phyloP scores from a whole-genome alignment of 495 filamentous ascomycete species.

The Trichocladium antarcticum region DNA sequence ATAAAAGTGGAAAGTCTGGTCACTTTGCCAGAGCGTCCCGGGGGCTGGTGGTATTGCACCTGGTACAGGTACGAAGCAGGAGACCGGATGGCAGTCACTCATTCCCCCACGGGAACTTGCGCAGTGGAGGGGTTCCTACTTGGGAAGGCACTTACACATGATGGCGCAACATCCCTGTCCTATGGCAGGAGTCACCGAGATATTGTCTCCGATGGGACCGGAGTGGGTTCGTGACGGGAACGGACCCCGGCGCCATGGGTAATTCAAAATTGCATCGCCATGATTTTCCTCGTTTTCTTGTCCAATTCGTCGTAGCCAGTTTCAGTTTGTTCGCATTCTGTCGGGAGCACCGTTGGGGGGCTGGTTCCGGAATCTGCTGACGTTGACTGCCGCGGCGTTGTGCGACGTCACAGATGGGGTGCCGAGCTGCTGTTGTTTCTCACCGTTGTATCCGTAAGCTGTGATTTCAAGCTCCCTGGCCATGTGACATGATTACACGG shows the following conservation, averaged over 20 bases:
- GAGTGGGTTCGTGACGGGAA: conserved; percentile 4
- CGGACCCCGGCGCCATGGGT: background rate
- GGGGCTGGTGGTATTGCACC: background rate
- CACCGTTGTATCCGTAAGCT: too few species aligned
- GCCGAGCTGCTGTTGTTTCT: too few species aligned
- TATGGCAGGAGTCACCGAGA: conserved; percentile 13
- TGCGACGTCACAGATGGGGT: background rate
- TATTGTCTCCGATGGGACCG: conserved; percentile 8
- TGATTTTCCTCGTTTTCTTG: background rate
- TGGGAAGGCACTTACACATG: conserved; percentile 8
- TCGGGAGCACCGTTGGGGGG: background rate
- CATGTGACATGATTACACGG: too few species aligned
- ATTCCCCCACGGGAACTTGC: background rate
- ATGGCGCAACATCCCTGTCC: background rate
- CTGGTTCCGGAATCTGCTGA: conserved; percentile 1
- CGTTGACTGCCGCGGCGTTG: conserved; percentile 6
- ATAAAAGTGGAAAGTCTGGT: conserved; percentile 3
- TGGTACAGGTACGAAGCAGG: background rate
- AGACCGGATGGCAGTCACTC: background rate
- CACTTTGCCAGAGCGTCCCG: background rate
- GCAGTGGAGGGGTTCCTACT: background rate
- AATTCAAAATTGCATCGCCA: conserved; percentile 1
- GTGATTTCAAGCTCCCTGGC: too few species aligned
- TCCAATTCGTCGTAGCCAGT: background rate
- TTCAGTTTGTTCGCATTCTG: background rate